A percentile compares a stretch with the other conserved stretches of the same genome.
Conservation (phyloP, 257 asterid genomes). For the Ilex aquifolium region DNA sequence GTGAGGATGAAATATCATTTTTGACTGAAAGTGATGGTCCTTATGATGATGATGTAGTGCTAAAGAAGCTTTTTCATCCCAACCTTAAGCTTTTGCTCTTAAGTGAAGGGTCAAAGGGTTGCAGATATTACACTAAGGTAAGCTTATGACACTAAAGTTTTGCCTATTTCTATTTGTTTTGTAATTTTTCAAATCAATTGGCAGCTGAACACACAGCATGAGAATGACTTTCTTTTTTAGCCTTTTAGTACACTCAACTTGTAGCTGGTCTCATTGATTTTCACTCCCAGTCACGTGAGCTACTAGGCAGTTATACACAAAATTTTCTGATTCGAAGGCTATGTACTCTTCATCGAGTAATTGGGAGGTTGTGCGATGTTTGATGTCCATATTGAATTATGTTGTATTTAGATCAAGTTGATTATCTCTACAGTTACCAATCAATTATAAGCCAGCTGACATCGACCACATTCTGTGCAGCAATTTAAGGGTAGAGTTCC, state of each 20-base stretch:
- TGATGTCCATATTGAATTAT: too few species aligned
- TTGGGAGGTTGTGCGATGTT: not conserved
- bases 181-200: too few species aligned
- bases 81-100: constrained; percentile 66
- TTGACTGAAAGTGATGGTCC: constrained; percentile 67
- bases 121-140: constrained; percentile 94
- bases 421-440: not conserved
- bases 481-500: constrained; percentile 74
- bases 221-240: too few species aligned
- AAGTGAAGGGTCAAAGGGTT: constrained; percentile 78
- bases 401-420: not conserved
- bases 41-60: constrained; percentile 59
- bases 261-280: too few species aligned
- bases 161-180: too few species aligned
- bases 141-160: not conserved
- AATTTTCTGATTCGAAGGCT: too few species aligned
- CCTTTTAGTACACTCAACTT: too few species aligned
- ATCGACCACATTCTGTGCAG: constrained; percentile 24
- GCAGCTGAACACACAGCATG: too few species aligned
- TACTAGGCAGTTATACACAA: too few species aligned
- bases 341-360: not conserved
- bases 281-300: too few species aligned
- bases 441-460: not conserved
- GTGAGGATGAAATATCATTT: constrained; percentile 82
- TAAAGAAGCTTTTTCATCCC: constrained; percentile 76